A percentile compares a stretch with the other conserved stretches of the same genome.
phyloP scores from a whole-genome alignment of 208 protist species.

The Leishmania lainsoni region DNA sequence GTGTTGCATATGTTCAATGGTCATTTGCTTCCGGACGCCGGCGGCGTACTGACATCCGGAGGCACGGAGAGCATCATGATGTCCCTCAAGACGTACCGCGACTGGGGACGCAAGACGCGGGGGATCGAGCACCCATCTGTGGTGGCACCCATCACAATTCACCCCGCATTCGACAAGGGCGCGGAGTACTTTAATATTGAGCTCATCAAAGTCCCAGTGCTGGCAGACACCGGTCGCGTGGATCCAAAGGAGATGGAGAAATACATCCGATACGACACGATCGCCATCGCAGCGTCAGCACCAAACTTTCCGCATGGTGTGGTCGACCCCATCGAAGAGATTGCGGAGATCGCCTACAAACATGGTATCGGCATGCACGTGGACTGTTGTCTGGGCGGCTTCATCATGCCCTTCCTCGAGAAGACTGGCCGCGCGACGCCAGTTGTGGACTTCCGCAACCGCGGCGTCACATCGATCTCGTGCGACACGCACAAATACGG shows the following conservation, averaged over 20 bases:
- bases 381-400: conserved; percentile 98
- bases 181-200: conserved; percentile 96
- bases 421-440: conserved; percentile 88
- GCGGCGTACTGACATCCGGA: conserved; percentile 96
- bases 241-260: conserved; percentile 84
- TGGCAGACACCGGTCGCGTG: conserved; percentile 71
- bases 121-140: conserved; percentile 93
- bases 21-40: conserved; percentile 77
- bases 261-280: conserved; percentile 95
- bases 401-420: conserved; percentile 96
- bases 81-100: conserved; percentile 96
- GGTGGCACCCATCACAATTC: conserved; percentile 91
- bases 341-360: conserved; percentile 89
- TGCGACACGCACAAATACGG: conserved; percentile 99
- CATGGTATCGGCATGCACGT: conserved; percentile 97
- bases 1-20: conserved; percentile 95
- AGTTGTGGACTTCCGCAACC: conserved; percentile 95
- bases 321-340: conserved; percentile 89
- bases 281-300: conserved; percentile 94
- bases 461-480: conserved; percentile 98
- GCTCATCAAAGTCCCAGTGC: conserved; percentile 92
- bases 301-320: conserved; percentile 96
- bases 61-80: conserved; percentile 98
- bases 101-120: conserved; percentile 76
- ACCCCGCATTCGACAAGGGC: conserved; percentile 98